Conservation (phyloP, 1,139 yeast genomes). For the Geotrichum siamense region DNA sequence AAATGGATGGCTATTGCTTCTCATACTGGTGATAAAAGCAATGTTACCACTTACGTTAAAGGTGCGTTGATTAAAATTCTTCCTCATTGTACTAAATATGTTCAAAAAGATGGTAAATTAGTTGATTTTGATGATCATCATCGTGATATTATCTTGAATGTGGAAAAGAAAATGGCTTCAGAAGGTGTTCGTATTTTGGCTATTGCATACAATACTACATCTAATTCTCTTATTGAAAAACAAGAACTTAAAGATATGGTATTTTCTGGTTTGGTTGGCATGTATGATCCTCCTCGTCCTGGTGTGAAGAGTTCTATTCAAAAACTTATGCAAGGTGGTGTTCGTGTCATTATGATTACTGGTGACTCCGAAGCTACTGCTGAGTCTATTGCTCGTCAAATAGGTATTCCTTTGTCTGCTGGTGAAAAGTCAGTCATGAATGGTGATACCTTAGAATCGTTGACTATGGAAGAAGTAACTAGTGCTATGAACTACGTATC, state of each 20-base stretch:
- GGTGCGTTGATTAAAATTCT: constrained; percentile 85
- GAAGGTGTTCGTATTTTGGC: constrained; percentile 86
- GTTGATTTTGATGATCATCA: constrained; percentile 48
- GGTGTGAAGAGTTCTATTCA: constrained; percentile 68
- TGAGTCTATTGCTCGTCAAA: constrained; percentile 75
- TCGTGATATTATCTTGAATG: constrained; percentile 42
- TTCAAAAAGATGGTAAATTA: constrained; percentile 46
- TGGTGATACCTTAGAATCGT: constrained; percentile 70
- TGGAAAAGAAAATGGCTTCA: constrained; percentile 59
- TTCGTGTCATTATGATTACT: constrained; percentile 93
- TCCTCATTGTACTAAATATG: constrained; percentile 51
- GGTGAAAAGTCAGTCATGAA: constrained; percentile 60
- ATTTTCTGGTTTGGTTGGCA: constrained; percentile 81
- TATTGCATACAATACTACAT: constrained; percentile 51
- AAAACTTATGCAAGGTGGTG: constrained; percentile 79
- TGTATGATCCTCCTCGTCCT: constrained; percentile 96
- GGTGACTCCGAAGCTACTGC: constrained; percentile 97
- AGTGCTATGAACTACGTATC: constrained; percentile 73
- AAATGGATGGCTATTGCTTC: constrained; percentile 84
- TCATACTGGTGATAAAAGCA: constrained; percentile 51
- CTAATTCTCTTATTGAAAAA: constrained; percentile 33
- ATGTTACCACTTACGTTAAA: constrained; percentile 61
- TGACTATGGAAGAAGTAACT: constrained; percentile 63
- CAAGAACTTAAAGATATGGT: constrained; percentile 46
- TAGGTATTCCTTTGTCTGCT: constrained; percentile 64